These are phyloP conservation scores for Crotalaria pallida DNA, from an alignment of 306 rosid species.

Conservation along the genomic window DNA sequence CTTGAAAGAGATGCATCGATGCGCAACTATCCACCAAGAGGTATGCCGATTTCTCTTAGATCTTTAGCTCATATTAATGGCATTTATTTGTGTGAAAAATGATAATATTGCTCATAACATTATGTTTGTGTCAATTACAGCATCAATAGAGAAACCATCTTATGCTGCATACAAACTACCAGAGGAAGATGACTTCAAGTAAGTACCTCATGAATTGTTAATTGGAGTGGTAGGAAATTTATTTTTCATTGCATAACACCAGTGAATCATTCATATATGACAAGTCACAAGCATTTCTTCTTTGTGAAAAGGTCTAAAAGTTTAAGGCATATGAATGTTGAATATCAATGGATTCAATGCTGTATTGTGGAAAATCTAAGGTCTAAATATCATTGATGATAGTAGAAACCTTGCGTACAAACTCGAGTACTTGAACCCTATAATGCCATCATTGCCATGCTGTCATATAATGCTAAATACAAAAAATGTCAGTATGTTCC, in stretches of 20 bases:
- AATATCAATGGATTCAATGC: neutral
- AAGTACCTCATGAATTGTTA: constrained; percentile 20
- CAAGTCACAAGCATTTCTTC: neutral
- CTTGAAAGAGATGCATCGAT: constrained; percentile 9
- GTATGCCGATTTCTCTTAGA: constrained; percentile 19
- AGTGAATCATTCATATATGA: neutral
- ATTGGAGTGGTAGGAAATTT: neutral
- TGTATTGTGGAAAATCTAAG: neutral
- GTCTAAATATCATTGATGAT: neutral
- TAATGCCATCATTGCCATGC: no score
- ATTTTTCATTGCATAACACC: neutral
- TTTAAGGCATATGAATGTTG: neutral
- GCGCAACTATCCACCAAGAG: constrained; percentile 20
- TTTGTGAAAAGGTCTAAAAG: neutral
- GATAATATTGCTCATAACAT: neutral
- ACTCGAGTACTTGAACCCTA: neutral
- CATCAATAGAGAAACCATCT: constrained; percentile 27
- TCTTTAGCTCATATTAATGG: constrained; percentile 5
- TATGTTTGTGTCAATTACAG: constrained; percentile 18
- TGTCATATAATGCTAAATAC: no score
- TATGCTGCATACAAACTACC: neutral
- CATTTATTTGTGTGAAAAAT: neutral
- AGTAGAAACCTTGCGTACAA: neutral
- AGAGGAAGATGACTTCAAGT: constrained; percentile 52
- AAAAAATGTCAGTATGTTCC: no score